Evolutionary conservation across 2,329 filamentous ascomycete genomes (phyloP).

Genomic region (Epichloe sibirici): DNA sequence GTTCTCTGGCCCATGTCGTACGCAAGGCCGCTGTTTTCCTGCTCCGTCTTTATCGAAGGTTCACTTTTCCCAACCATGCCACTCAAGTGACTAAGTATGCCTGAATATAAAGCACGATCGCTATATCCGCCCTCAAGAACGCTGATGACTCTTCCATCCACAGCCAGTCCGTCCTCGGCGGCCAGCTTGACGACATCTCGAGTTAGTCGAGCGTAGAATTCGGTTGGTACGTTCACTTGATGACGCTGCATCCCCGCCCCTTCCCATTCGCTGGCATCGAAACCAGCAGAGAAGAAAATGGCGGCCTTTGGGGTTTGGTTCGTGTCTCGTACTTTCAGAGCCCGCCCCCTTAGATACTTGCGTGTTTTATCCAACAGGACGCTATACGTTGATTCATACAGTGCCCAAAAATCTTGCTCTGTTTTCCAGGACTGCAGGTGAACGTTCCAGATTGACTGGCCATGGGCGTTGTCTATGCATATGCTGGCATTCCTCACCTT

Average conservation of each 20-base stretch:
- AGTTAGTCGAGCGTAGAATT: constrained; percentile 88
- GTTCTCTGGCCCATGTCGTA: constrained; percentile 46
- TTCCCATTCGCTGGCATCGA: constrained; percentile 95
- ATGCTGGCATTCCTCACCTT: constrained; percentile 91
- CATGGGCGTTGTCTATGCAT: constrained; percentile 88
- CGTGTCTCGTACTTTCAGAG: constrained; percentile 46
- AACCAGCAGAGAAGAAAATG: constrained; percentile 91
- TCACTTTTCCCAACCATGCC: constrained; percentile 54
- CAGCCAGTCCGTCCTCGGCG: constrained; percentile 62
- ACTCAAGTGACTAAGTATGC: constrained; percentile 79
- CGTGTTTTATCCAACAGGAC: constrained; percentile 71
- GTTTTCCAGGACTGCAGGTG: constrained; percentile 82
- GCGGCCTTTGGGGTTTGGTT: constrained; percentile 63
- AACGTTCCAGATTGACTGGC: constrained; percentile 92
- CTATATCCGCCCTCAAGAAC: constrained; percentile 95
- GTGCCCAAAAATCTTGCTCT: constrained; percentile 71
- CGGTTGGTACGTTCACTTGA: constrained; percentile 88
- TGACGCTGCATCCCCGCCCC: constrained; percentile 88
- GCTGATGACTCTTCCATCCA: constrained; percentile 79
- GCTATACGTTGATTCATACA: constrained; percentile 72
- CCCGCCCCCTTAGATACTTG: constrained; percentile 61
- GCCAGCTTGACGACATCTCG: constrained; percentile 74
- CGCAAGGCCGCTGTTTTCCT: constrained; percentile 32
- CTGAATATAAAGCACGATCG: constrained; percentile 77
- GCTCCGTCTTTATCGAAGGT: constrained; percentile 22